These are phyloP conservation scores for Ganoderma meredithae DNA, from an alignment of 1,284 basidiomycete species.

Conservation along the genomic window DNA sequence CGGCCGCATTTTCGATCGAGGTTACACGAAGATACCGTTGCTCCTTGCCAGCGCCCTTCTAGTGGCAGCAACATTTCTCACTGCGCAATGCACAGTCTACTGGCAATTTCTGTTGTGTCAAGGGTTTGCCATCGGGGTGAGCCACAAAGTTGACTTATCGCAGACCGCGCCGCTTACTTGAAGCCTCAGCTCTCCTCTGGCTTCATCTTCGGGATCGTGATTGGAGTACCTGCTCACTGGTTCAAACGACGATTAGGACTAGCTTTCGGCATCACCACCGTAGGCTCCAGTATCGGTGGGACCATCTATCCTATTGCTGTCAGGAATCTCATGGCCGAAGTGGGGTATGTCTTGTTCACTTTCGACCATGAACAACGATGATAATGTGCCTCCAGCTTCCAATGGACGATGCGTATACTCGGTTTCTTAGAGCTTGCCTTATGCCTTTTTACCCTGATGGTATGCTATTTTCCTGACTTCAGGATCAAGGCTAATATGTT, in stretches of 20 bases:
- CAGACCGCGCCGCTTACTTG: constrained; percentile 9
- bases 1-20: constrained; percentile 61
- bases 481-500: neutral
- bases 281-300: constrained; percentile 53
- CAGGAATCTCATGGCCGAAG: constrained; percentile 45
- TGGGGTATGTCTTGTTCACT: constrained; percentile 38
- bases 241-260: constrained; percentile 49
- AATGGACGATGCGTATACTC: constrained; percentile 67
- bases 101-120: constrained; percentile 62
- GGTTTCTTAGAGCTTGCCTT: constrained; percentile 58
- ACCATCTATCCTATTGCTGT: constrained; percentile 51
- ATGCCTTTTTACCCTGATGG: constrained; percentile 52
- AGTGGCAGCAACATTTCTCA: constrained; percentile 53
- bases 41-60: constrained; percentile 43
- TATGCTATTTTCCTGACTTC: constrained; percentile 12
- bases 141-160: constrained; percentile 9
- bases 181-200: constrained; percentile 41
- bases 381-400: constrained; percentile 47
- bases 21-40: constrained; percentile 50
- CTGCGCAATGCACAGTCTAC: constrained; percentile 56
- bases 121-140: constrained; percentile 52
- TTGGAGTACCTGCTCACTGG: constrained; percentile 56
- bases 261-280: constrained; percentile 49
- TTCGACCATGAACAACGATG: constrained; percentile 14
- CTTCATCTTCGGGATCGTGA: constrained; percentile 52